Base-by-base conservation (phyloP, 345 rosid genomes). In the Sonneratia caseolaris region DNA sequence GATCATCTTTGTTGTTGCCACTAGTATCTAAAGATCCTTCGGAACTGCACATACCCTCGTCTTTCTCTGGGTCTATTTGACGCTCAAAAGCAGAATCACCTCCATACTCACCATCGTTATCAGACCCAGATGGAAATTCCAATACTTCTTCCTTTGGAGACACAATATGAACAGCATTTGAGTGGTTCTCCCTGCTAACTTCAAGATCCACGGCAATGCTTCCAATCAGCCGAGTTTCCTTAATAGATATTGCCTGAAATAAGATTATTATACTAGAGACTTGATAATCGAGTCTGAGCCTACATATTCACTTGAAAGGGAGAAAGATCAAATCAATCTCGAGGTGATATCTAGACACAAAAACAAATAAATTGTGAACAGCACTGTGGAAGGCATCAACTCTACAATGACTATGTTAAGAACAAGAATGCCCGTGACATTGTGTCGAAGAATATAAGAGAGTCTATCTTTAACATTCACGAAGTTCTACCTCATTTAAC, bases 211-310 rank as follows among this genome's bases (percentile, higher is more conserved):
- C 78, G 72, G 87, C 84, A 76, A 88, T 80, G 71, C 79, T 87
- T 43, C 89, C 91, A 37, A 93, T 89, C 62, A 93, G 74, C 79
- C 86, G 94, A 75, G 85, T 79, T 83, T 91, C 97, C 79, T 87
- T 93, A 24, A 80, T 43, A 66, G 96, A 85, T 77, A 91, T 87
- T 64, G 91, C 93, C 98, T 91, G 88, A 82, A 87, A 86, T 48
- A 68, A 80, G 70, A 80, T 70, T 48, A 3, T 42, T 27, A 73
- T 53, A 24, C 12, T n/a, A 61, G 74, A 48, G 37, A n/a, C 27
- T 16, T 37, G 12, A 40, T 15, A 38, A 43, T 21, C 21, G 35
- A 19, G 16, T 38, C 6, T 15, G 36, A 16, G 3, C 7, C 37
- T 27, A 73, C 37, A 36, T 18, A 73, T 8, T 36, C 3, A 40